These are phyloP conservation scores for Fusarium hainanense DNA, from an alignment of 2,329 filamentous ascomycete genomes.

Conservation along the genomic window DNA sequence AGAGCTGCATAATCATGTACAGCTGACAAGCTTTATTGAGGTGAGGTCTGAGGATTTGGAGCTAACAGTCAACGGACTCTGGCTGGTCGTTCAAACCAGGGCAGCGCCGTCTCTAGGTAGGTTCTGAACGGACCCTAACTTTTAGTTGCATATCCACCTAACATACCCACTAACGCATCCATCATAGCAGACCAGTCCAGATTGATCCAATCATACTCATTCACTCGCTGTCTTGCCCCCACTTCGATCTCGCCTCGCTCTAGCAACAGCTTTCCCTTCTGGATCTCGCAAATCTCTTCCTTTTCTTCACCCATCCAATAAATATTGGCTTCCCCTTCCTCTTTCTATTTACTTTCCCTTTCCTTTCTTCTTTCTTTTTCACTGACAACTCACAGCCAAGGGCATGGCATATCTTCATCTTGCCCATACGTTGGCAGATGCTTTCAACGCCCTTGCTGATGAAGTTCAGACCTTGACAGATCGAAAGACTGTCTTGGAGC, in stretches of 20 bases:
- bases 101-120: background rate
- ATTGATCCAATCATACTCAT: background rate
- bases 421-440: constrained; percentile 70
- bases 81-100: background rate
- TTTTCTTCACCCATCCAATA: constrained; percentile 26
- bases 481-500: constrained; percentile 72
- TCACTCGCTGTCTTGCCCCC: background rate
- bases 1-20: background rate
- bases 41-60: constrained; percentile 20
- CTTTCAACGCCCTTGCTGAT: constrained; percentile 72
- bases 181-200: constrained; percentile 14
- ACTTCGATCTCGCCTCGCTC: constrained; percentile 36
- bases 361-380: constrained; percentile 16
- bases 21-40: background rate
- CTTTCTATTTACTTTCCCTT: constrained; percentile 10
- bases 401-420: constrained; percentile 55
- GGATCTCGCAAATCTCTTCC: constrained; percentile 40
- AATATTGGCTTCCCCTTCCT: constrained; percentile 23
- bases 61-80: background rate
- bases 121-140: constrained; percentile 11
- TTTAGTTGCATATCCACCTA: constrained; percentile 9
- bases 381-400: constrained; percentile 30
- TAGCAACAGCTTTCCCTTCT: constrained; percentile 25
- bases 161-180: constrained; percentile 7
- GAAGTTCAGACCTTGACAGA: constrained; percentile 73